These are phyloP conservation scores for Shiraia sp. DNA, from an alignment of 2,329 filamentous ascomycete species.

Conservation along the genomic window DNA sequence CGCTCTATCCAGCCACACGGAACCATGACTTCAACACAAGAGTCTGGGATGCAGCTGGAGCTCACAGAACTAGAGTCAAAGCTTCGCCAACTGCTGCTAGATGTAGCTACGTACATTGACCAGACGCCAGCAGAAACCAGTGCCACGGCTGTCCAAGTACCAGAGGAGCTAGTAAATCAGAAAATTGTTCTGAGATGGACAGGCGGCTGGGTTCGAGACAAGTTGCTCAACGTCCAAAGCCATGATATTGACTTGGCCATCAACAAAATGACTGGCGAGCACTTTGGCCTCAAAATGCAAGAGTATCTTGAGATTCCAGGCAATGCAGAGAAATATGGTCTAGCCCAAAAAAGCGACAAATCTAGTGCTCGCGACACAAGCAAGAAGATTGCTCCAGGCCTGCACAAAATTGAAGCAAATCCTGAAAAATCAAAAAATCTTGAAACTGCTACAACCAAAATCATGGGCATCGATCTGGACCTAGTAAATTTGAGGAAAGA, in stretches of 20 bases:
- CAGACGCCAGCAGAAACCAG: slow-evolving; percentile 28
- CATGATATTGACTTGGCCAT: slow-evolving; percentile 86
- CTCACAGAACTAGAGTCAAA: slow-evolving; percentile 73
- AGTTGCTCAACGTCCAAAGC: slow-evolving; percentile 71
- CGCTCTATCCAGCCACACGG: slow-evolving; percentile 28
- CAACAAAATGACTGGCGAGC: slow-evolving; percentile 80
- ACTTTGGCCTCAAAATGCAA: slow-evolving; percentile 71
- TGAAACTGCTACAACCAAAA: slow-evolving; percentile 83
- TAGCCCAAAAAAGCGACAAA: slow-evolving; percentile 44
- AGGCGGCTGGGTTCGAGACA: slow-evolving; percentile 87
- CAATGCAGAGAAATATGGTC: slow-evolving; percentile 64
- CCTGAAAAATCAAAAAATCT: slow-evolving; percentile 96
- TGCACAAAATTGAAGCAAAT: slow-evolving; percentile 89
- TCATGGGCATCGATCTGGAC: slow-evolving; percentile 87
- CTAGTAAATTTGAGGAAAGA: slow-evolving; percentile 94
- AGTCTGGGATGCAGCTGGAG: slow-evolving; percentile 45
- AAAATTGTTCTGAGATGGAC: slow-evolving; percentile 71
- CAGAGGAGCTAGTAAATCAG: slow-evolving; percentile 51
- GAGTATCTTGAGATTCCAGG: slow-evolving; percentile 67
- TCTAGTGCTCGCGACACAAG: slow-evolving; percentile 48
- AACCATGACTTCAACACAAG: slow-evolving; percentile 31
- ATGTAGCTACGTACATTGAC: slow-evolving; percentile 75
- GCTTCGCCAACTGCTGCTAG: slow-evolving; percentile 75
- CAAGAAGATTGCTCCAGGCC: slow-evolving; percentile 66
- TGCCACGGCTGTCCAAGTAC: slow-evolving; percentile 43